Conservation (phyloP, 2,329 filamentous ascomycete genomes). For the Orbilia brochopaga region DNA sequence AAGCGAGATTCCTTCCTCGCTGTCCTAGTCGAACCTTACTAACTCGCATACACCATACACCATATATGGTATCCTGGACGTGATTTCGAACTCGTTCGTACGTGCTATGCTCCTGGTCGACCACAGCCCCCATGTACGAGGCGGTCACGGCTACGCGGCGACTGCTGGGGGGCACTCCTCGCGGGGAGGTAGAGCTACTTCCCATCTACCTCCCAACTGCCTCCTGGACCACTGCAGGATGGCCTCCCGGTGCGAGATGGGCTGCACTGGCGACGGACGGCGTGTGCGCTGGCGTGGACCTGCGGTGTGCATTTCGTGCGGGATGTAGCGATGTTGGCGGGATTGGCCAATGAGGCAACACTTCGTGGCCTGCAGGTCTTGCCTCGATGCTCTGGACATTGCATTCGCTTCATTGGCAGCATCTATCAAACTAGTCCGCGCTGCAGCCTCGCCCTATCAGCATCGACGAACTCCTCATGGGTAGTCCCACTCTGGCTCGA, state of each 20-base stretch:
- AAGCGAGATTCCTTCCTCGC: background rate
- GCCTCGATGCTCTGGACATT: slow-evolving; percentile 45
- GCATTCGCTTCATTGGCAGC: slow-evolving; percentile 15
- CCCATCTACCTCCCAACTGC: slow-evolving; percentile 12
- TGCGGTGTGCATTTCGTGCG: slow-evolving; percentile 13
- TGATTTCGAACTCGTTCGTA: no score
- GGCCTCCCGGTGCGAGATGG: slow-evolving; percentile 7
- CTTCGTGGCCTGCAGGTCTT: slow-evolving; percentile 51
- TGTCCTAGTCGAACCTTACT: background rate
- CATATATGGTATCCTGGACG: no score
- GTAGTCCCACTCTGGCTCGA: slow-evolving; percentile 51
- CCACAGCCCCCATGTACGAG: slow-evolving; percentile 19
- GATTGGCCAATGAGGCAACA: slow-evolving; percentile 49
- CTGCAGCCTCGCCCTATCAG: slow-evolving; percentile 47
- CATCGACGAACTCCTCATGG: slow-evolving; percentile 44
- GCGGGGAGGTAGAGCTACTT: slow-evolving; percentile 19
- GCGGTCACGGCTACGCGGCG: slow-evolving; percentile 11
- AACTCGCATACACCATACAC: no score
- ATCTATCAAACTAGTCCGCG: slow-evolving; percentile 15
- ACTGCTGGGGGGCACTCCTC: background rate
- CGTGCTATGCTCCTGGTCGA: no score
- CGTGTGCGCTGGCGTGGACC: slow-evolving; percentile 46
- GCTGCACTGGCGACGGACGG: slow-evolving; percentile 15
- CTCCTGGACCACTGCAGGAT: background rate
- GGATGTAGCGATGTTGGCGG: slow-evolving; percentile 49